phyloP scores from a whole-genome alignment of 345 rosid genomes.

The Geranium rotundifolium region DNA sequence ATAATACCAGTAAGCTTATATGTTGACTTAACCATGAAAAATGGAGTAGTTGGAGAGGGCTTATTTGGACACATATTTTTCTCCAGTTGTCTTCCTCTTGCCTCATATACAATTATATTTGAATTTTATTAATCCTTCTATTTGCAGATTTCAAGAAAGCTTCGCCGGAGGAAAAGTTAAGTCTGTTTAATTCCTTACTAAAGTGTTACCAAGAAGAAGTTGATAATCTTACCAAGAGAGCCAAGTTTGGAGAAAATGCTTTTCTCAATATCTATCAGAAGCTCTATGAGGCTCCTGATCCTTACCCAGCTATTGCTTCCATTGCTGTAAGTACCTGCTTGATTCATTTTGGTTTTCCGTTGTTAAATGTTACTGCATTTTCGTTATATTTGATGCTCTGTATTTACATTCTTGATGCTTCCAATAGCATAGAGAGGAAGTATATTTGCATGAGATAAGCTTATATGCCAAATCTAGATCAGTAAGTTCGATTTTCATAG shows the following conservation, averaged over 20 bases:
- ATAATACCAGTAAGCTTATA: neutral
- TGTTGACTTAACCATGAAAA: neutral
- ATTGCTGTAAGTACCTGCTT: slow-evolving; percentile 57
- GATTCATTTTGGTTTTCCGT: neutral
- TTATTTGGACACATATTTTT: no score
- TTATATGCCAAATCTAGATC: neutral
- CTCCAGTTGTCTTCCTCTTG: no score
- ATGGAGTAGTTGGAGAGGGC: neutral
- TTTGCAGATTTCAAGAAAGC: slow-evolving; percentile 91
- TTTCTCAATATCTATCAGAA: slow-evolving; percentile 95
- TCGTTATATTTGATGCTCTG: neutral
- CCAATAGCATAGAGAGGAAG: neutral
- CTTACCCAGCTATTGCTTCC: slow-evolving; percentile 87
- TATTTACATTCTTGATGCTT: neutral
- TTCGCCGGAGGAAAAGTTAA: slow-evolving; percentile 68
- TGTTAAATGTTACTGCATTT: neutral
- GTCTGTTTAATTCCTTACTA: slow-evolving; percentile 78
- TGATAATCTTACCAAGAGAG: slow-evolving; percentile 97
- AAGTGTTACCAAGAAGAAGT: slow-evolving; percentile 99
- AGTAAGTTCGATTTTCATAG: neutral
- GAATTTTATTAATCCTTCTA: neutral
- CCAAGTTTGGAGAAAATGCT: slow-evolving; percentile 94
- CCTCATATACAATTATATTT: no score
- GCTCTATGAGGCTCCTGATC: slow-evolving; percentile 99
- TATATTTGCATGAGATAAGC: neutral